phyloP scores from a whole-genome alignment of 306 rosid species.

The Begonia masoniana region DNA sequence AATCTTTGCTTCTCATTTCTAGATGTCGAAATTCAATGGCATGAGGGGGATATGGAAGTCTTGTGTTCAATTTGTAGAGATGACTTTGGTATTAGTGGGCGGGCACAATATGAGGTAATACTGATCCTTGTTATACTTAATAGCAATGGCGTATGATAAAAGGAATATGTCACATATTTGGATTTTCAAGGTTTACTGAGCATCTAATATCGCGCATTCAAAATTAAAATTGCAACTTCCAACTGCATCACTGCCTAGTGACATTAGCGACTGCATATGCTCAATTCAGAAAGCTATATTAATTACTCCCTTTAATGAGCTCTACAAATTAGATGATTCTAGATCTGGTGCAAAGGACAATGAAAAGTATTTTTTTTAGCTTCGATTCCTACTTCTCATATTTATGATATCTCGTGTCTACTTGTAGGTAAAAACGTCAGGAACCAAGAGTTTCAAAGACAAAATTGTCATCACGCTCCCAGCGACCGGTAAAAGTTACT shows the following conservation, averaged over 20 bases:
- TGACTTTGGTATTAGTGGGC: slow-evolving; percentile 55
- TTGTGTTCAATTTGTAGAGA: slow-evolving; percentile 37
- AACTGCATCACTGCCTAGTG: too few species aligned
- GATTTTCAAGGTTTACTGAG: too few species aligned
- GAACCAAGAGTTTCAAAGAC: slow-evolving; percentile 43
- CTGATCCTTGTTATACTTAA: background rate
- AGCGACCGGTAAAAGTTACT: slow-evolving; percentile 41
- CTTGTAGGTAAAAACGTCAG: slow-evolving; percentile 45
- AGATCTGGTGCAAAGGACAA: background rate
- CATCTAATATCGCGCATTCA: too few species aligned
- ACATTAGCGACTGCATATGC: too few species aligned
- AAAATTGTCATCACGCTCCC: slow-evolving; percentile 63
- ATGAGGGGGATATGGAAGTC: slow-evolving; percentile 30
- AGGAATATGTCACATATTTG: too few species aligned
- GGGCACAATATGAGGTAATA: slow-evolving; percentile 56
- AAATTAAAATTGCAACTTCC: too few species aligned
- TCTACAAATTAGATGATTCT: too few species aligned
- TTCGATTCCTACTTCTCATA: background rate
- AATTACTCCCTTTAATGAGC: too few species aligned
- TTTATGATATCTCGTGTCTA: background rate
- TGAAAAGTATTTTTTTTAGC: background rate
- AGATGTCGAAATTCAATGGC: slow-evolving; percentile 65
- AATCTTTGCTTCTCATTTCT: slow-evolving; percentile 11
- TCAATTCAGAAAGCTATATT: too few species aligned
- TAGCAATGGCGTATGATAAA: too few species aligned